phyloP scores from a whole-genome alignment of 2,329 filamentous ascomycete species.

The Calonectria honghensis region DNA sequence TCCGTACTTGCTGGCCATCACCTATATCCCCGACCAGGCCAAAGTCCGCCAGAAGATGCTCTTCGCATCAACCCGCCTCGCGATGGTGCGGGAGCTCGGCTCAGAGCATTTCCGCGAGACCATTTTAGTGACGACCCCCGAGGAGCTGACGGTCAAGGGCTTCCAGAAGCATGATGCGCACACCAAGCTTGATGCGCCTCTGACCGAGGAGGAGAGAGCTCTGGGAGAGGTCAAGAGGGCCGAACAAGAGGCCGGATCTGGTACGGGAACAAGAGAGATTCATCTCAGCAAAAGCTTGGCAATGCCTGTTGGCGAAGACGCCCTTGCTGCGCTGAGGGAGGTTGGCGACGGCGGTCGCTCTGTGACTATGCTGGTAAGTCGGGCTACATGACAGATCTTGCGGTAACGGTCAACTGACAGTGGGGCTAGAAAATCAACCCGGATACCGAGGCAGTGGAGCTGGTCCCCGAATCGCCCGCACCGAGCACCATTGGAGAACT shows the following conservation, averaged over 20 bases:
- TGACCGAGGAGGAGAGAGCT: slow-evolving; percentile 86
- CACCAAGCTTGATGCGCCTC: slow-evolving; percentile 77
- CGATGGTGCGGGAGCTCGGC: slow-evolving; percentile 84
- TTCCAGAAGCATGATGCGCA: slow-evolving; percentile 85
- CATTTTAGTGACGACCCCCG: slow-evolving; percentile 81
- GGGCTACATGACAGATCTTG: neutral
- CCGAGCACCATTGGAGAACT: slow-evolving; percentile 76
- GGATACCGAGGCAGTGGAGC: slow-evolving; percentile 80
- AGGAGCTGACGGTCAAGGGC: slow-evolving; percentile 81
- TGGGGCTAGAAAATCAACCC: slow-evolving; percentile 80
- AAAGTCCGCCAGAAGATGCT: slow-evolving; percentile 92
- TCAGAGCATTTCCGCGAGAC: slow-evolving; percentile 86
- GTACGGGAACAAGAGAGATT: slow-evolving; percentile 77
- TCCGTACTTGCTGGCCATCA: slow-evolving; percentile 80
- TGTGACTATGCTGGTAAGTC: slow-evolving; percentile 80
- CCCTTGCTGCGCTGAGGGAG: slow-evolving; percentile 77
- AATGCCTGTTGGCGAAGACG: slow-evolving; percentile 78
- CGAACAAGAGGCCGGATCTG: slow-evolving; percentile 83
- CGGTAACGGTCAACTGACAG: slow-evolving; percentile 33
- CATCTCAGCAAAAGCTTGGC: slow-evolving; percentile 74
- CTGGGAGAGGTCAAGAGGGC: slow-evolving; percentile 83
- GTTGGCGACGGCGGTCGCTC: slow-evolving; percentile 71
- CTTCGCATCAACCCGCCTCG: slow-evolving; percentile 85
- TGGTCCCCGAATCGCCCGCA: slow-evolving; percentile 72
- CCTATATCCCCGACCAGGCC: slow-evolving; percentile 86